Percentiles rank a stretch among this genome's conserved stretches.
Conservation (phyloP, 495 filamentous ascomycete species). For the Lindgomyces ingoldianus region DNA sequence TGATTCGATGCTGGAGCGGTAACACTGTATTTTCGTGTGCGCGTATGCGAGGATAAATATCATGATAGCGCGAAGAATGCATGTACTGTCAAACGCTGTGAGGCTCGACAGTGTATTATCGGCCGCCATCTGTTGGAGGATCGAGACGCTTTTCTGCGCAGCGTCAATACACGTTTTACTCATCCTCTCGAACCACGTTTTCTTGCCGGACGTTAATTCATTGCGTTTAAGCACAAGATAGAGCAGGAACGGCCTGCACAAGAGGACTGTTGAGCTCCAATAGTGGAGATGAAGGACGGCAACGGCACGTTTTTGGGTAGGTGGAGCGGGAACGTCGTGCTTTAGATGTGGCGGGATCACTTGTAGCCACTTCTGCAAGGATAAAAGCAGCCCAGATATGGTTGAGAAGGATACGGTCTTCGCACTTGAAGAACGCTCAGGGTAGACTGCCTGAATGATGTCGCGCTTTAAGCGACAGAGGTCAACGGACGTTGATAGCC, state of each 20-base stretch:
- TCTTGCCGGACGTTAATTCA: conserved; percentile 31
- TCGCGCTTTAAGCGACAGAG: conserved; percentile 38
- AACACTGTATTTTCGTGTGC: conserved; percentile 23
- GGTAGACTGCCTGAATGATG: conserved; percentile 39
- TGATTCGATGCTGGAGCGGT: conserved; percentile 16
- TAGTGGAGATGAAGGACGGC: conserved; percentile 42
- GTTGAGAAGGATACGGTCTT: conserved; percentile 35
- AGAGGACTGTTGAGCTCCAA: conserved; percentile 39
- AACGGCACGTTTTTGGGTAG: conserved; percentile 40
- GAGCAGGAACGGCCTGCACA: conserved; percentile 41
- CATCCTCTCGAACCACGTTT: conserved; percentile 39
- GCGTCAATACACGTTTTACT: conserved; percentile 42
- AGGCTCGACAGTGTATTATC: conserved; percentile 37
- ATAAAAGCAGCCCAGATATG: conserved; percentile 33
- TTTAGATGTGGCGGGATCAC: conserved; percentile 41
- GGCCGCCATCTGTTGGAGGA: conserved; percentile 38
- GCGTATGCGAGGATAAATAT: conserved; percentile 38
- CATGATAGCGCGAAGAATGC: conserved; percentile 37
- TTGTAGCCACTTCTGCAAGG: conserved; percentile 39
- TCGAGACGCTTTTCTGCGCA: conserved; percentile 34
- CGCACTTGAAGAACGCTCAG: conserved; percentile 22
- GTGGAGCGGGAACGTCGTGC: conserved; percentile 37
- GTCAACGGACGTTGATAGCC: conserved; percentile 35
- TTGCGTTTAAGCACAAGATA: conserved; percentile 35
- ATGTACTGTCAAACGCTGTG: conserved; percentile 39